Conservation (phyloP, 2,329 filamentous ascomycete genomes). For the Sodiomyces alkalinus region DNA sequence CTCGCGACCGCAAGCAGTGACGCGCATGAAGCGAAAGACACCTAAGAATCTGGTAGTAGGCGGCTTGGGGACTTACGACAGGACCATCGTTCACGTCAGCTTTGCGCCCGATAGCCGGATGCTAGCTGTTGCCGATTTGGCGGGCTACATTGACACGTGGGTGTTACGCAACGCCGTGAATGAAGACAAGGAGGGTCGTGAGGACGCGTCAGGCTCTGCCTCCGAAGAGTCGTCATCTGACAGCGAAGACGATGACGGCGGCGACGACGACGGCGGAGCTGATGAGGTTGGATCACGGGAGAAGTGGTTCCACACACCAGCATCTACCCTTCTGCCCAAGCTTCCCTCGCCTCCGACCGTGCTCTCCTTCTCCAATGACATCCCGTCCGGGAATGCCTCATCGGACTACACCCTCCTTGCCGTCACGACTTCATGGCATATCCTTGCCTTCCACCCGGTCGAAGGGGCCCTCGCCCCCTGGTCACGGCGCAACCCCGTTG, state of each 20-base stretch:
- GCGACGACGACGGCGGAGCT: conserved; percentile 27
- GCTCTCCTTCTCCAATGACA: conserved; percentile 48
- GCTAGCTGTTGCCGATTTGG: conserved; percentile 64
- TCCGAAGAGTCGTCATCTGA: conserved; percentile 11
- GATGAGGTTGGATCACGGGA: conserved; percentile 29
- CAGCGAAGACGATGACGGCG: conserved; percentile 15
- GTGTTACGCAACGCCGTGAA: conserved; percentile 37
- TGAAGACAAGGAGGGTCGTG: conserved; percentile 15
- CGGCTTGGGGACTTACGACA: conserved; percentile 60
- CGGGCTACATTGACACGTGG: conserved; percentile 82
- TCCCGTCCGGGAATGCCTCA: conserved; percentile 16
- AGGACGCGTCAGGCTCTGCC: too few relatives aligned
- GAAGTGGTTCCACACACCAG: conserved; percentile 63
- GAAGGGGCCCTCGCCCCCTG: conserved; percentile 66
- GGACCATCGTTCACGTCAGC: conserved; percentile 55
- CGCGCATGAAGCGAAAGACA: conserved; percentile 36
- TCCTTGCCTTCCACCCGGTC: conserved; percentile 69
- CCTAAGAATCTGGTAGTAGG: conserved; percentile 43
- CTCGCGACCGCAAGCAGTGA: conserved; percentile 29
- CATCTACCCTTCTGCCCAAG: conserved; percentile 52
- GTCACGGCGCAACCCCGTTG: conserved; percentile 71
- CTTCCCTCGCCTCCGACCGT: conserved; percentile 49
- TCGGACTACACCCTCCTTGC: conserved; percentile 34
- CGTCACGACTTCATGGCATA: conserved; percentile 41
- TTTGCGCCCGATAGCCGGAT: conserved; percentile 74